Evolutionary conservation across 345 rosid species (phyloP), one percentile per base, ranked within the genome.

Genomic region (Raphanus sativus): DNA sequence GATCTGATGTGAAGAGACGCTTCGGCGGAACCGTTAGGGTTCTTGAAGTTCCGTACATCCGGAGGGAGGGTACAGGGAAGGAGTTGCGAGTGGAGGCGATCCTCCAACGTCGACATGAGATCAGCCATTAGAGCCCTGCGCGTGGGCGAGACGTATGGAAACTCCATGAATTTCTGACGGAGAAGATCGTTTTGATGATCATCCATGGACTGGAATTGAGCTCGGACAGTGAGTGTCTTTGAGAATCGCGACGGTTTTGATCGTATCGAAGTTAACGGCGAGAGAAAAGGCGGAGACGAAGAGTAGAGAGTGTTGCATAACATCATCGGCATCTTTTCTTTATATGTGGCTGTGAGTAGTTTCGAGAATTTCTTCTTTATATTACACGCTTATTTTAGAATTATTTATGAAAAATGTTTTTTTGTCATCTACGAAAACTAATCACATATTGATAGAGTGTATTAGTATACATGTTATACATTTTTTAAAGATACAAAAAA

Each of bases 1-100:
- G 91, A 84, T 86, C 93, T 79, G 68, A 90, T 82, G 58, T 83
- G 77, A 71, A 91, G 81, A 36, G 91, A 84, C 9, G 89, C 96
- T 45, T 86, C 90, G 17, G 97, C 85, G 32, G 84, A 78, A 4
- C 86, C 89, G 62, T 11, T 82, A 24, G 83, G 85, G 81, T 85
- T 87, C 79, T 83, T 74, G 83, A 81, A 90, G 75, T 75, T 77
- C 33, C 84, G 88, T 6, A 88, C 89, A 34, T 91, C 96, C 6
- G 77, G 80, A 1, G 98, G 90, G 26, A 93, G 89, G 21, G 74
- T 62, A 38, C 90, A 87, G 10, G 96, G 91, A 7, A 83, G 88
- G 62, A 94, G 88, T 17, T 81, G 84, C 0, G 87, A 74, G 2
- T 73, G 81, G 59, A 91, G 89, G 7, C 93, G 88, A 81, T 77